Evolutionary conservation across 768 basidiomycete species (phyloP).

Genomic region (Termitomyces sp.): DNA sequence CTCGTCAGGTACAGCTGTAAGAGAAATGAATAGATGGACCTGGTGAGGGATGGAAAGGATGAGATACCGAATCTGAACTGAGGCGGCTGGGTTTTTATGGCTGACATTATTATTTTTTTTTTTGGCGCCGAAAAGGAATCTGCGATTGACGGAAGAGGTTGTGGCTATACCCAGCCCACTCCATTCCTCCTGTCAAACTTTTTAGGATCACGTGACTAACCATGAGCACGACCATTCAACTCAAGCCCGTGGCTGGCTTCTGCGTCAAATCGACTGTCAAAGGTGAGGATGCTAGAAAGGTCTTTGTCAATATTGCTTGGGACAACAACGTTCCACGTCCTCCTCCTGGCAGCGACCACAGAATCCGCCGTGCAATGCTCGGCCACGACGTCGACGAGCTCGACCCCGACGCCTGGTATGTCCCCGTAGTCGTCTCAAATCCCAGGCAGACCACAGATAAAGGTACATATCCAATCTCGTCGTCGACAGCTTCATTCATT

Average conservation of each 20-base stretch:
- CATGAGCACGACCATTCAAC: constrained; percentile 24
- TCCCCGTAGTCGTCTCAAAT: constrained; percentile 70
- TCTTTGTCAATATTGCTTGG: constrained; percentile 75
- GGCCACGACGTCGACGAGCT: constrained; percentile 37
- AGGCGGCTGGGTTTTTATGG: constrained; percentile 15
- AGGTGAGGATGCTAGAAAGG: too few relatives aligned
- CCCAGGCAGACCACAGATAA: constrained; percentile 61
- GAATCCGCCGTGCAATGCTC: constrained; percentile 51
- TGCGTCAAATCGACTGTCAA: constrained; percentile 57
- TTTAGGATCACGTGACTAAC: not conserved
- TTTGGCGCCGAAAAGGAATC: not conserved
- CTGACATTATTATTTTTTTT: constrained; percentile 1
- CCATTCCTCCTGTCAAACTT: not conserved
- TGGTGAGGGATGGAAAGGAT: constrained; percentile 14
- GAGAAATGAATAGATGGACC: constrained; percentile 8
- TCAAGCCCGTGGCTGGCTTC: constrained; percentile 63
- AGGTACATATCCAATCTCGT: constrained; percentile 33
- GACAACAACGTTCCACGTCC: constrained; percentile 65
- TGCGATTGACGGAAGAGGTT: too few relatives aligned
- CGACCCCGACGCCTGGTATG: constrained; percentile 44
- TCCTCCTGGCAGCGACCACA: constrained; percentile 52
- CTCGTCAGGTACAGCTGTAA: constrained; percentile 33
- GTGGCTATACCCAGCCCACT: not conserved
- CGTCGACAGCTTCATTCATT: not conserved
- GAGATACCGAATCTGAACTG: constrained; percentile 31